These are phyloP conservation scores for Metarhizium guizhouense DNA, from an alignment of 2,329 filamentous ascomycete genomes.

Conservation along the genomic window DNA sequence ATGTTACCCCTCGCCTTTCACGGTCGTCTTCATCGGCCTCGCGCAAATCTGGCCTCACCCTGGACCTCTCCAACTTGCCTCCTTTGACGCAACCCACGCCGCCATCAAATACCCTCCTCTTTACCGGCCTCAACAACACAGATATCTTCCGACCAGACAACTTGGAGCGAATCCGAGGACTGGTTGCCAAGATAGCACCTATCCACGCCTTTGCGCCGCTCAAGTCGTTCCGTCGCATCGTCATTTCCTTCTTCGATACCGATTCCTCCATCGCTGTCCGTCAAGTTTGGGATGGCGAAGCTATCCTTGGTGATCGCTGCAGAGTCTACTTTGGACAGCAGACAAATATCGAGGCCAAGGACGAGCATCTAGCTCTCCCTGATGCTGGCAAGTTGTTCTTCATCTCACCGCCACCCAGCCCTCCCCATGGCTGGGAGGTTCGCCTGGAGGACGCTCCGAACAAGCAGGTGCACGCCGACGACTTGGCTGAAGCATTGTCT, in stretches of 20 bases:
- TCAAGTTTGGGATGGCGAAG: constrained; percentile 64
- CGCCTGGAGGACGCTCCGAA: constrained; percentile 61
- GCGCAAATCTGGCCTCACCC: constrained; percentile 45
- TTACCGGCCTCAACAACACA: constrained; percentile 67
- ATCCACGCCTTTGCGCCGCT: constrained; percentile 73
- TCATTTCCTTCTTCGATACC: constrained; percentile 66
- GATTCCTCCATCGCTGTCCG: constrained; percentile 64
- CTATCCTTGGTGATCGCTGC: constrained; percentile 59
- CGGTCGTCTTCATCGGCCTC: constrained; percentile 37
- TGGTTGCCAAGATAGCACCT: constrained; percentile 59
- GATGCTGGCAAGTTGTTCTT: constrained; percentile 66
- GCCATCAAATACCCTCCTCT: constrained; percentile 74
- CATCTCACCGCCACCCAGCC: constrained; percentile 60
- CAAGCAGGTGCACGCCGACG: constrained; percentile 60
- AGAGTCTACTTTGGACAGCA: constrained; percentile 60
- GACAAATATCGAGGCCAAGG: constrained; percentile 44
- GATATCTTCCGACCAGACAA: constrained; percentile 69
- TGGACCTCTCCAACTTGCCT: constrained; percentile 67
- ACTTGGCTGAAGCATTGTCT: constrained; percentile 56
- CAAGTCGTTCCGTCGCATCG: constrained; percentile 73
- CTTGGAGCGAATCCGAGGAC: constrained; percentile 62
- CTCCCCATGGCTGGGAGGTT: constrained; percentile 62
- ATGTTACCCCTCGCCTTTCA: constrained; percentile 27
- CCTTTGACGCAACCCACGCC: constrained; percentile 61
- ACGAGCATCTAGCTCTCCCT: constrained; percentile 55